phyloP scores from a whole-genome alignment of 1,139 yeast species.

The Protomyces inouyei region DNA sequence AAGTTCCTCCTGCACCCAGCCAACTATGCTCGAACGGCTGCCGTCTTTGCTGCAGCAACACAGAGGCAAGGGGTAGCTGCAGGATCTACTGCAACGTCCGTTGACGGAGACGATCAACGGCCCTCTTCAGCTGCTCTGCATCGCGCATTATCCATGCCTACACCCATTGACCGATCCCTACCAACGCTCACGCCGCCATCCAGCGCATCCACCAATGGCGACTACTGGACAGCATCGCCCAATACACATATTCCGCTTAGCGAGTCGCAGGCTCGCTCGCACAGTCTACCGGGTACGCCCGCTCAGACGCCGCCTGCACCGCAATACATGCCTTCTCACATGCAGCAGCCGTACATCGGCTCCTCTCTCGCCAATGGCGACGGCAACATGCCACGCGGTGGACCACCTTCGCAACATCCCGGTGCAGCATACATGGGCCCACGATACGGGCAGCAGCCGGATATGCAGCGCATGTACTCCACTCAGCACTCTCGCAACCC shows the following conservation, averaged over 20 bases:
- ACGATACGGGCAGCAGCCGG: constrained; percentile 24
- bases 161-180: constrained; percentile 11
- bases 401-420: neutral
- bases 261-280: constrained; percentile 21
- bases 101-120: constrained; percentile 1
- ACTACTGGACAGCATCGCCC: constrained; percentile 6
- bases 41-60: constrained; percentile 41
- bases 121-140: constrained; percentile 2
- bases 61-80: constrained; percentile 35
- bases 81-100: neutral
- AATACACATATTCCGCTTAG: neutral
- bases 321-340: constrained; percentile 2
- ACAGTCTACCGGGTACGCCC: constrained; percentile 20
- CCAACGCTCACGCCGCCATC: constrained; percentile 18
- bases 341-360: constrained; percentile 6
- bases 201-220: constrained; percentile 24
- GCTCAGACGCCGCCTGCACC: constrained; percentile 26
- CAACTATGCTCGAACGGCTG: constrained; percentile 41
- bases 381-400: neutral
- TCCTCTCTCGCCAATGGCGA: neutral
- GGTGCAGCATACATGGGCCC: neutral
- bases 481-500: constrained; percentile 20
- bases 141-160: constrained; percentile 21
- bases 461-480: constrained; percentile 20
- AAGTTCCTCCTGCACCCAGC: constrained; percentile 36